Evolutionary conservation across 2,329 filamentous ascomycete genomes (phyloP).

Genomic region (Colletotrichum sp.): DNA sequence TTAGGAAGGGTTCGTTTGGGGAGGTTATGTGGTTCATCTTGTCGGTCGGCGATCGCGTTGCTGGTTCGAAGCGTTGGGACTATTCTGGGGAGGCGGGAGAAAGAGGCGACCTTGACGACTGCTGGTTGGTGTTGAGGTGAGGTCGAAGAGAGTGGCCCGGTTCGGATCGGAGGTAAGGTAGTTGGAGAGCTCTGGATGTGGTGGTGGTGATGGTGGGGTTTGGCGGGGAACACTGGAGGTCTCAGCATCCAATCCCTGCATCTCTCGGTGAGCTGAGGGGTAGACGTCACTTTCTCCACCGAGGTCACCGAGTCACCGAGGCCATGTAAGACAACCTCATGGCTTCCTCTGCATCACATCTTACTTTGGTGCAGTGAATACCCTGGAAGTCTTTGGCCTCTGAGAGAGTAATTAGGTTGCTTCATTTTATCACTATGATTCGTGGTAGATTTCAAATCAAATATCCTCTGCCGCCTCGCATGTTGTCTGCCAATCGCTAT

Average conservation of each 20-base stretch:
- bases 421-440: neutral
- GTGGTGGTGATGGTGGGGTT: constrained; percentile 18
- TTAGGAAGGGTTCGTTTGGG: constrained; percentile 60
- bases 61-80: neutral
- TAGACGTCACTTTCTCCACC: neutral
- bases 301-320: neutral
- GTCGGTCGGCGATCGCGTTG: neutral
- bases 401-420: neutral
- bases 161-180: constrained; percentile 10
- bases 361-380: neutral
- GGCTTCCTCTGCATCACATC: neutral
- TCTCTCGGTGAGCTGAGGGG: constrained; percentile 1
- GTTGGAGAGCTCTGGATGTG: constrained; percentile 2
- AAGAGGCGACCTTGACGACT: neutral
- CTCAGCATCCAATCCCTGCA: constrained; percentile 2
- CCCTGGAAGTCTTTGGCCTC: neutral
- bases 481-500: neutral
- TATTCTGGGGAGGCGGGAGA: neutral
- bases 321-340: neutral
- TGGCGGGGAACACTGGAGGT: constrained; percentile 9
- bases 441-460: neutral
- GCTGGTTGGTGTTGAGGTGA: neutral
- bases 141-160: neutral
- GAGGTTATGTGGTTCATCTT: constrained; percentile 45
- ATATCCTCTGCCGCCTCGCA: neutral